Conservation (phyloP, 495 filamentous ascomycete species). For the Penicillium silybi region DNA sequence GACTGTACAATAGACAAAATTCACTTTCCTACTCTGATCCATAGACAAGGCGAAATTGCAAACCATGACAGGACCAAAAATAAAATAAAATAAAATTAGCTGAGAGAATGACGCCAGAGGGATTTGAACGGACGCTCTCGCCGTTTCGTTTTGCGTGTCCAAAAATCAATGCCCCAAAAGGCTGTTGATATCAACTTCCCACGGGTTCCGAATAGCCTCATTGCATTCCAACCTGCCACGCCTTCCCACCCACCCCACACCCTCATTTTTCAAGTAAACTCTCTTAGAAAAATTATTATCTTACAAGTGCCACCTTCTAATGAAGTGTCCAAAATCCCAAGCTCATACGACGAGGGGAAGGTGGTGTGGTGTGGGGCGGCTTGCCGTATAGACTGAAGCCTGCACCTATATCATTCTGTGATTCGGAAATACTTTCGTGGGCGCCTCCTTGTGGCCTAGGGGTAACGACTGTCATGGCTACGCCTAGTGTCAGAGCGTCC, state of each 20-base stretch:
- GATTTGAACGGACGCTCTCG: background rate
- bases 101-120: background rate
- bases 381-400: background rate
- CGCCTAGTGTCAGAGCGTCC: background rate
- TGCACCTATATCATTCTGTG: background rate
- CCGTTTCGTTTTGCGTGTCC: background rate
- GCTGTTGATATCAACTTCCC: no score
- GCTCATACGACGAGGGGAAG: background rate
- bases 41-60: background rate
- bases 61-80: background rate
- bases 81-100: background rate
- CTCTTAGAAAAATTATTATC: background rate
- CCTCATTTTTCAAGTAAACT: background rate
- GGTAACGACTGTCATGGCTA: background rate
- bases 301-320: background rate
- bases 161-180: background rate
- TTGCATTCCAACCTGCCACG: background rate
- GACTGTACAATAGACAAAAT: background rate
- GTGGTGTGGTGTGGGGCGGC: background rate
- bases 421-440: background rate
- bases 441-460: background rate
- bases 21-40: background rate
- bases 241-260: background rate
- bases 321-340: background rate
- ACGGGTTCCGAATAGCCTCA: background rate